Evolutionary conservation across 1,284 basidiomycete species (phyloP).

Genomic region (Apiotrichum gamsii): DNA sequence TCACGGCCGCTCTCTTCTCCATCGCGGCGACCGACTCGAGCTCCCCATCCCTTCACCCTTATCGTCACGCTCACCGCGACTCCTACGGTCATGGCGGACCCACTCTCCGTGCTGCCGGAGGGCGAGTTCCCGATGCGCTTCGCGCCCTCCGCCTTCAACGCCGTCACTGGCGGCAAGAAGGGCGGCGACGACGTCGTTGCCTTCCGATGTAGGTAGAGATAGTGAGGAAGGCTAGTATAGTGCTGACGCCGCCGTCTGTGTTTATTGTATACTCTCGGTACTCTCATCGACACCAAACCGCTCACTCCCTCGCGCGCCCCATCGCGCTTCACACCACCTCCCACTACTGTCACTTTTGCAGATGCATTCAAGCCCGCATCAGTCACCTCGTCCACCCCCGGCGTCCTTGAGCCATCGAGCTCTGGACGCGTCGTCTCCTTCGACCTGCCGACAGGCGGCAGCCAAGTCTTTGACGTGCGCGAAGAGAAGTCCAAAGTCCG

Average conservation of each 20-base stretch:
- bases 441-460: conserved; percentile 15
- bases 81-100: conserved; percentile 13
- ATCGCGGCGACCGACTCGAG: too few species aligned
- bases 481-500: conserved; percentile 31
- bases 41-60: too few species aligned
- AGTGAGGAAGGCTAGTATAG: too few species aligned
- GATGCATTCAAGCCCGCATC: conserved; percentile 43
- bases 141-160: conserved; percentile 7
- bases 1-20: too few species aligned
- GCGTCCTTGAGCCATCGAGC: conserved; percentile 19
- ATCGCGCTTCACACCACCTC: too few species aligned
- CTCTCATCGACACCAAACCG: neutral
- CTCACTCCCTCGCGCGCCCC: neutral
- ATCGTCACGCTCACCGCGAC: too few species aligned
- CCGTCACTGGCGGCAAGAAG: conserved; percentile 1
- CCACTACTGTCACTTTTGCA: too few species aligned
- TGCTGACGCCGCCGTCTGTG: too few species aligned
- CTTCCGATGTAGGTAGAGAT: conserved; percentile 10
- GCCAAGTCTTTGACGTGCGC: conserved; percentile 37
- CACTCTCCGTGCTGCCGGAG: conserved; percentile 14
- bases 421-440: conserved; percentile 1
- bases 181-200: conserved; percentile 12
- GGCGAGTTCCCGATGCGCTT: conserved; percentile 15
- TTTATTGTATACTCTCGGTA: neutral
- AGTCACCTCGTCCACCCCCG: conserved; percentile 24